Percentiles rank a stretch among this genome's conserved stretches.
phyloP scores from a whole-genome alignment of 257 asterid species.

The Cinchona pubescens region DNA sequence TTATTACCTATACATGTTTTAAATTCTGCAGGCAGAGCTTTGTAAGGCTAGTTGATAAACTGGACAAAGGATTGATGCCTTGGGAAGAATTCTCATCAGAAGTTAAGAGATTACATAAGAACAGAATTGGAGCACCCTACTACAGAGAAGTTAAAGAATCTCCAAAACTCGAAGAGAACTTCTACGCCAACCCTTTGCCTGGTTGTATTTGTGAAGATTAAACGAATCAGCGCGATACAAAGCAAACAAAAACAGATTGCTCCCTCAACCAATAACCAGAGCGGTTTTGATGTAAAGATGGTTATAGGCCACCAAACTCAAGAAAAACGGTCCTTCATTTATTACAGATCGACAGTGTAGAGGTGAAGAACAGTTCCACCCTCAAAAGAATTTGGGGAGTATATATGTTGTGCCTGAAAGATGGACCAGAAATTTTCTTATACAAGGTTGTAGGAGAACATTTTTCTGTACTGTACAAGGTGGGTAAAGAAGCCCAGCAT shows the following conservation, averaged over 20 bases:
- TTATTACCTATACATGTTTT: neutral
- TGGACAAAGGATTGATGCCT: constrained; percentile 24
- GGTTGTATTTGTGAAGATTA: constrained; percentile 37
- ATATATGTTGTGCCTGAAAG: neutral
- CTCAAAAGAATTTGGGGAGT: neutral
- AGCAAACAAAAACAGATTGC: constrained; percentile 6
- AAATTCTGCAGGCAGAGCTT: constrained; percentile 22
- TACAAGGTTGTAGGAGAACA: neutral
- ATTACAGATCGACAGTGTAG: too few relatives aligned
- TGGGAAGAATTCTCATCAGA: constrained; percentile 32
- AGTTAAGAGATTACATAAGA: constrained; percentile 28
- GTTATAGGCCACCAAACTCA: too few relatives aligned
- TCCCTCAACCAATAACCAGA: neutral
- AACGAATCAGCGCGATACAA: neutral
- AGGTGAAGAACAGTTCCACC: constrained; percentile 8
- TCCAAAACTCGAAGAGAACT: constrained; percentile 34
- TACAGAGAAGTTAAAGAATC: constrained; percentile 25
- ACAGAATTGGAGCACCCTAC: constrained; percentile 35
- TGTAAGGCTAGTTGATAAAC: constrained; percentile 27
- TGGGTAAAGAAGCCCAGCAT: neutral
- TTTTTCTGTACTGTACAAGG: neutral
- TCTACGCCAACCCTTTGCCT: constrained; percentile 42
- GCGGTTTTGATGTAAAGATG: neutral
- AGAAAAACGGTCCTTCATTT: too few relatives aligned
- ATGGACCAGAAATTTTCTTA: neutral